A percentile compares a stretch with the other conserved stretches of the same genome.
Evolutionary conservation across 768 basidiomycete species (phyloP).

Genomic region (Coprinopsis cinerea): DNA sequence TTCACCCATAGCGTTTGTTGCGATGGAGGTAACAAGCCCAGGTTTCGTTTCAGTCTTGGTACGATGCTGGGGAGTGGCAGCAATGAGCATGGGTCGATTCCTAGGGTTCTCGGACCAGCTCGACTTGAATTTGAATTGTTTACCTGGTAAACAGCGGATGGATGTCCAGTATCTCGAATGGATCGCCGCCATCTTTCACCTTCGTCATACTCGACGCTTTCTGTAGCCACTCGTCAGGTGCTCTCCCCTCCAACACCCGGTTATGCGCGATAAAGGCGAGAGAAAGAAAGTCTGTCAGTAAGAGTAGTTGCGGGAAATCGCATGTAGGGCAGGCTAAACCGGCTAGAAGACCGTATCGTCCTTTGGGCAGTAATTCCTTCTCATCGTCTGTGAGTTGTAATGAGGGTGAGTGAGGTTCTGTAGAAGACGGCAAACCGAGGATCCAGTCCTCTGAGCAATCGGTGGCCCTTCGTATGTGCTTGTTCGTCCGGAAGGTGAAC

Average conservation of each 20-base stretch:
- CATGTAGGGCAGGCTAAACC: constrained; percentile 54
- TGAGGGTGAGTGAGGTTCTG: neutral
- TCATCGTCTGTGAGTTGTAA: constrained; percentile 22
- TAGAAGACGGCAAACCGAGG: constrained; percentile 10
- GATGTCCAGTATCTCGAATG: constrained; percentile 12
- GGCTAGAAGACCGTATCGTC: constrained; percentile 45
- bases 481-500: constrained; percentile 35
- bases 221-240: too few relatives aligned
- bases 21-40: constrained; percentile 28
- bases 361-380: constrained; percentile 20
- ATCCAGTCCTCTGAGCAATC: constrained; percentile 30
- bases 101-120: too few relatives aligned
- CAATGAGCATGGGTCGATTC: too few relatives aligned
- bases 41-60: constrained; percentile 14
- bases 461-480: constrained; percentile 27
- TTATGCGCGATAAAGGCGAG: constrained; percentile 33
- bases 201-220: constrained; percentile 7
- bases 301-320: constrained; percentile 49
- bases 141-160: constrained; percentile 6
- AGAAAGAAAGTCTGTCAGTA: constrained; percentile 46
- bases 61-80: constrained; percentile 2
- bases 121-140: too few relatives aligned
- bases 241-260: constrained; percentile 14
- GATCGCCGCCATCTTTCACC: constrained; percentile 13
- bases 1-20: constrained; percentile 33